Evolutionary conservation across 2,329 filamentous ascomycete genomes (phyloP).

Genomic region (Trichoderma harzianum): DNA sequence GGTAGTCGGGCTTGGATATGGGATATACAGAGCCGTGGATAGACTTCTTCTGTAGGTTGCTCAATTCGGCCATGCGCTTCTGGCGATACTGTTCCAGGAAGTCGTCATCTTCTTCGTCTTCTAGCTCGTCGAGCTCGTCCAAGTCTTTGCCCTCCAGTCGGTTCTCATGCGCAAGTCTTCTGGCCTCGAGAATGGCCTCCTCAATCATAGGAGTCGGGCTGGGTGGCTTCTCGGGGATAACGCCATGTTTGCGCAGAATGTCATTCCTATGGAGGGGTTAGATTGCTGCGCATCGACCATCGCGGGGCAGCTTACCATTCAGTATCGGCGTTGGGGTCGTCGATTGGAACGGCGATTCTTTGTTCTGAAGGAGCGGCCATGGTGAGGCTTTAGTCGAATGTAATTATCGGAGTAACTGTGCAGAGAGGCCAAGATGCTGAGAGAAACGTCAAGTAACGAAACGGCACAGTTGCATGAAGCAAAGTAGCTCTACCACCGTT

Average conservation of each 20-base stretch:
- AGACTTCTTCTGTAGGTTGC: constrained; percentile 68
- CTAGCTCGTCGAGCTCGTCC: constrained; percentile 87
- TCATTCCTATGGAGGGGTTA: constrained; percentile 71
- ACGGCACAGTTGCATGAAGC: background rate
- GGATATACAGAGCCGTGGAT: constrained; percentile 90
- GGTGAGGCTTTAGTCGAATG: background rate
- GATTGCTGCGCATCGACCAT: constrained; percentile 15
- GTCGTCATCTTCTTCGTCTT: constrained; percentile 91
- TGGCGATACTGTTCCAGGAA: constrained; percentile 86
- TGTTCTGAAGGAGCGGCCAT: constrained; percentile 64
- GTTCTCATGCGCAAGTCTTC: constrained; percentile 83
- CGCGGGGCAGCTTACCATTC: constrained; percentile 68
- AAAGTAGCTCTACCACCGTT: constrained; percentile 2
- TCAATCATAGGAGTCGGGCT: constrained; percentile 95
- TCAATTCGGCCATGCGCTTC: constrained; percentile 82
- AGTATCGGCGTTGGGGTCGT: constrained; percentile 94
- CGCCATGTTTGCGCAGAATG: constrained; percentile 90
- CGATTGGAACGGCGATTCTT: constrained; percentile 75
- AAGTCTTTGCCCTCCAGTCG: constrained; percentile 90
- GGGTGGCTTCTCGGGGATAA: constrained; percentile 96
- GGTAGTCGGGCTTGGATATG: constrained; percentile 90
- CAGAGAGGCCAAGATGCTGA: background rate
- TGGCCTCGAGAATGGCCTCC: constrained; percentile 83
- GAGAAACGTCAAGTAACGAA: background rate
- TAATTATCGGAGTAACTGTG: background rate